phyloP scores from a whole-genome alignment of 768 basidiomycete genomes.

The Macrolepiota albuminosa region DNA sequence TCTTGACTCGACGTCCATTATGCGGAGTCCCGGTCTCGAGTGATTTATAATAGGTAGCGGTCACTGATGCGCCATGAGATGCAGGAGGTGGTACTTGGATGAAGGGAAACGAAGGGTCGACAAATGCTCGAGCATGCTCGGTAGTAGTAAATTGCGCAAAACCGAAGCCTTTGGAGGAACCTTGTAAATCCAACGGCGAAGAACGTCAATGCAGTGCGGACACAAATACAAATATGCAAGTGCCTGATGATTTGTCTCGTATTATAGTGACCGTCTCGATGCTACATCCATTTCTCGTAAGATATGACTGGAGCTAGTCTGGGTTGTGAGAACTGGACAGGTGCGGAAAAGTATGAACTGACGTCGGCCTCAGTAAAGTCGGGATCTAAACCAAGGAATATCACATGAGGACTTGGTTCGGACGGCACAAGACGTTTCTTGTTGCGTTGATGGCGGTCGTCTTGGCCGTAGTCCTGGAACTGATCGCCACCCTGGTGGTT shows the following conservation, averaged over 20 bases:
- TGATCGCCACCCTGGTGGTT: constrained; percentile 28
- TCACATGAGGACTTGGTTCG: constrained; percentile 88
- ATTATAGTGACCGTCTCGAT: constrained; percentile 92
- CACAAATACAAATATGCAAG: constrained; percentile 78
- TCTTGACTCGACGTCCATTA: constrained; percentile 85
- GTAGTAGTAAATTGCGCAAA: constrained; percentile 90
- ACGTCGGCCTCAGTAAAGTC: constrained; percentile 94
- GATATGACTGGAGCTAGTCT: constrained; percentile 74
- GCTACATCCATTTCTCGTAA: constrained; percentile 65
- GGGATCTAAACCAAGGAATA: constrained; percentile 90
- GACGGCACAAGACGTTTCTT: constrained; percentile 82
- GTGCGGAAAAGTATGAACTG: constrained; percentile 37
- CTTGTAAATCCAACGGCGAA: constrained; percentile 70
- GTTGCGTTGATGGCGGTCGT: constrained; percentile 45
- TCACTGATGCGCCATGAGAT: constrained; percentile 78
- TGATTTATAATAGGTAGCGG: constrained; percentile 67
- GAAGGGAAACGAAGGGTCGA: constrained; percentile 88
- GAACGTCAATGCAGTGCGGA: constrained; percentile 71
- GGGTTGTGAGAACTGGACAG: constrained; percentile 31
- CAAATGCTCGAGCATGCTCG: constrained; percentile 86
- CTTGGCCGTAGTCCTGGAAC: constrained; percentile 43
- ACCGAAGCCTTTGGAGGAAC: constrained; percentile 92
- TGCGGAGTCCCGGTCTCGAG: constrained; percentile 66
- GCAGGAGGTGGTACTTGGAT: constrained; percentile 90
- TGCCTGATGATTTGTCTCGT: constrained; percentile 94